Percentiles rank a stretch among this genome's conserved stretches.
These are phyloP conservation scores for Helichrysum umbraculigerum DNA, from an alignment of 129 eudicot species.

Conservation along the genomic window DNA sequence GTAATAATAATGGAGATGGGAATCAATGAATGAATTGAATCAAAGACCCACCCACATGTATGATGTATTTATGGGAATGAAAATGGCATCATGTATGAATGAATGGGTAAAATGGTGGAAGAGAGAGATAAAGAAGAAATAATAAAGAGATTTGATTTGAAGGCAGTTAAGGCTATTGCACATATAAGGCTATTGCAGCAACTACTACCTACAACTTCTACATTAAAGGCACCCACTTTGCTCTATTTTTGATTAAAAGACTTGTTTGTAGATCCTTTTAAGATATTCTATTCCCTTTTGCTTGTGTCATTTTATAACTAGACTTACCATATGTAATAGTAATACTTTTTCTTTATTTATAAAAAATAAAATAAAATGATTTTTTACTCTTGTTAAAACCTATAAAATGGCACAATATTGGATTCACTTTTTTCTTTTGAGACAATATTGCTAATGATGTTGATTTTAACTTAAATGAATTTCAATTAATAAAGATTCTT, in stretches of 20 bases:
- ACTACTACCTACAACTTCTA: constrained; percentile 41
- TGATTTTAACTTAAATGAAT: too few relatives aligned
- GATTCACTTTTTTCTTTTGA: too few relatives aligned
- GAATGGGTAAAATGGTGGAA: neutral
- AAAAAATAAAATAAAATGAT: too few relatives aligned
- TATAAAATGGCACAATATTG: too few relatives aligned
- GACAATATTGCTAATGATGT: too few relatives aligned
- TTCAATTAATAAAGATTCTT: too few relatives aligned
- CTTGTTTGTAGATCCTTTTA: constrained; percentile 28
- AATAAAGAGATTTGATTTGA: constrained; percentile 18
- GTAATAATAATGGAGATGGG: neutral
- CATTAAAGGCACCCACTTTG: constrained; percentile 32
- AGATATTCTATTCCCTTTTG: constrained; percentile 21
- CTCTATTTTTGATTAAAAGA: neutral
- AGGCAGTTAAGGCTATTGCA: constrained; percentile 37
- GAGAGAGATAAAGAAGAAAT: neutral
- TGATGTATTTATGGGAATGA: constrained; percentile 31
- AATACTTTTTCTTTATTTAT: too few relatives aligned
- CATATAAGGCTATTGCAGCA: constrained; percentile 40
- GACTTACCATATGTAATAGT: too few relatives aligned
- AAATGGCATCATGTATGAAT: neutral
- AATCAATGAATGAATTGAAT: constrained; percentile 16
- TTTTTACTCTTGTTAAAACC: too few relatives aligned
- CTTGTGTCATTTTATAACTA: neutral
- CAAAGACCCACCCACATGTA: constrained; percentile 18